Percentiles rank a stretch among this genome's conserved stretches.
phyloP scores from a whole-genome alignment of 148 eudicot species.

The Chenopodium quinoa region DNA sequence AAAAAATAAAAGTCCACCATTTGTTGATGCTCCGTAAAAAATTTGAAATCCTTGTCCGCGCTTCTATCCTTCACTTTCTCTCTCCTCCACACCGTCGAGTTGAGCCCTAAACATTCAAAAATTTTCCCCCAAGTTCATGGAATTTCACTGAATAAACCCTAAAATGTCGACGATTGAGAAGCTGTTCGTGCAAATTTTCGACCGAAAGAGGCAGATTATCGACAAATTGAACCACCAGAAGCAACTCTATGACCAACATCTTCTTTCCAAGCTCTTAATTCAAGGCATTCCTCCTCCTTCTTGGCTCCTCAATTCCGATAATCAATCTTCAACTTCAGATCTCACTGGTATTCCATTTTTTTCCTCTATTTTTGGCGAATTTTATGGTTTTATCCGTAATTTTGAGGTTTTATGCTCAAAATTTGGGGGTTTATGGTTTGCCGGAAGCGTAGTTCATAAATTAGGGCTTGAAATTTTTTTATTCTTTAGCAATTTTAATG shows the following conservation, averaged over 20 bases:
- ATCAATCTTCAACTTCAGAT: constrained; percentile 31
- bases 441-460: background rate
- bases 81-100: background rate
- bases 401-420: background rate
- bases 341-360: constrained; percentile 40
- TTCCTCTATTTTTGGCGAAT: background rate
- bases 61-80: background rate
- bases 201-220: constrained; percentile 54
- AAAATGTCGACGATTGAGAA: constrained; percentile 65
- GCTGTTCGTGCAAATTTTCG: constrained; percentile 69
- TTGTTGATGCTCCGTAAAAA: too few species aligned
- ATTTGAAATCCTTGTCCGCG: too few species aligned
- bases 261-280: constrained; percentile 66
- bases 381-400: background rate
- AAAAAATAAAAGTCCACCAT: too few species aligned
- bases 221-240: constrained; percentile 61
- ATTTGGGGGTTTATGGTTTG: background rate
- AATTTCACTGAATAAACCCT: background rate
- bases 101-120: constrained; percentile 8
- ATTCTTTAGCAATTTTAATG: background rate
- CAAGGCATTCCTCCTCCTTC: constrained; percentile 69
- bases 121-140: constrained; percentile 3
- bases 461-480: background rate
- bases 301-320: constrained; percentile 36
- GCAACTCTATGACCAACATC: constrained; percentile 56